These are phyloP conservation scores for Starmerella davenportii DNA, from an alignment of 805 yeast genomes.

Conservation along the genomic window DNA sequence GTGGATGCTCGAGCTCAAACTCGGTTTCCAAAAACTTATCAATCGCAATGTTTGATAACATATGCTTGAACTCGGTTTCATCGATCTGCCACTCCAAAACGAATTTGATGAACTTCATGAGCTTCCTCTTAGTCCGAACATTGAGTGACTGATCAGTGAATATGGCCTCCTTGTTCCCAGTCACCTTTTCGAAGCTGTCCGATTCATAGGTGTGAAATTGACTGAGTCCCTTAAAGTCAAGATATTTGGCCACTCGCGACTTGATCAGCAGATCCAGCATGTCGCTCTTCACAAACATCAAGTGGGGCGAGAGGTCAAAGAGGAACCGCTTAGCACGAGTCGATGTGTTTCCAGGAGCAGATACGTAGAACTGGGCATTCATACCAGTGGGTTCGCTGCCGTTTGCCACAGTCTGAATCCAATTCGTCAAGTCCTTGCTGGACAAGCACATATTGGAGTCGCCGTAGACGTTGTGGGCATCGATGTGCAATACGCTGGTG, in stretches of 20 bases:
- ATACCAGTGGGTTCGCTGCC: constrained; percentile 24
- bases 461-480: constrained; percentile 70
- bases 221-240: constrained; percentile 78
- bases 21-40: constrained; percentile 39
- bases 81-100: constrained; percentile 52
- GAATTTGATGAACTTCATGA: constrained; percentile 86
- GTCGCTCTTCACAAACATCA: constrained; percentile 82
- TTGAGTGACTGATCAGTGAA: constrained; percentile 73
- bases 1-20: constrained; percentile 56
- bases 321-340: constrained; percentile 38
- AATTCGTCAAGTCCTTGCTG: constrained; percentile 63
- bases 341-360: constrained; percentile 29
- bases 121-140: constrained; percentile 55
- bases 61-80: constrained; percentile 35
- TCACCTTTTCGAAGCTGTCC: constrained; percentile 71
- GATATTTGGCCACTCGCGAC: constrained; percentile 73
- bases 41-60: constrained; percentile 38
- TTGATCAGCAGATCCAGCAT: constrained; percentile 58
- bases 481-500: constrained; percentile 82
- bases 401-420: constrained; percentile 59
- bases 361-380: constrained; percentile 68
- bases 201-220: constrained; percentile 89
- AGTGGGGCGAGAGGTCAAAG: constrained; percentile 70
- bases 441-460: constrained; percentile 74
- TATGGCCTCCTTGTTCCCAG: constrained; percentile 79